Evolutionary conservation across 371 early-diverging fungal species (phyloP).

Genomic region (Mortierella sp.): DNA sequence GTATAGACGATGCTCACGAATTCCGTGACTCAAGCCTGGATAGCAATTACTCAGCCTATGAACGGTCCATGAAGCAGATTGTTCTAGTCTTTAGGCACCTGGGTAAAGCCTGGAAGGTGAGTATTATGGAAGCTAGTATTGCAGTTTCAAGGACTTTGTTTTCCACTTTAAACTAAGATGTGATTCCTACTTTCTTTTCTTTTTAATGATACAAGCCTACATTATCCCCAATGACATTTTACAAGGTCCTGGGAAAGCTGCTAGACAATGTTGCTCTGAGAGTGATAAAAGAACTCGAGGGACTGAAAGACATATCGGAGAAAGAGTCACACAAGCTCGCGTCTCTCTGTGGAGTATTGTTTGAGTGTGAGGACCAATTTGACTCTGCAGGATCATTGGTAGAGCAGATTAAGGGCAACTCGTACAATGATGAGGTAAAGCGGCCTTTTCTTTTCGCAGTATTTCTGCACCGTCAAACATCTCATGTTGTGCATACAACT

Average conservation of each 20-base stretch:
- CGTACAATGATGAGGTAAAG: conserved; percentile 49
- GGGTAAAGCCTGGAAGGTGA: conserved; percentile 60
- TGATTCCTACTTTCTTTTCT: background rate
- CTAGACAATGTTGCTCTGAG: conserved; percentile 60
- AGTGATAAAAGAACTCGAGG: conserved; percentile 68
- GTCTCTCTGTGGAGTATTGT: conserved; percentile 61
- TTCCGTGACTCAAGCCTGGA: conserved; percentile 66
- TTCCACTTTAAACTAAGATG: no score
- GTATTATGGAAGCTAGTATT: conserved; percentile 6
- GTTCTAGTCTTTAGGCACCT: conserved; percentile 62
- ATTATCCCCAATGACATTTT: conserved; percentile 57
- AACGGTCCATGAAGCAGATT: conserved; percentile 63
- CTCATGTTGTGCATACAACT: no score
- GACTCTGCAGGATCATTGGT: conserved; percentile 59
- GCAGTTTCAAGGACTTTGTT: background rate
- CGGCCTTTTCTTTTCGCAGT: background rate
- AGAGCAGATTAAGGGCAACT: conserved; percentile 55
- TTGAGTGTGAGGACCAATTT: conserved; percentile 66
- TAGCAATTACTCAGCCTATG: conserved; percentile 60
- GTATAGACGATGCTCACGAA: conserved; percentile 61
- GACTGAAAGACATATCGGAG: conserved; percentile 75
- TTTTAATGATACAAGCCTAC: conserved; percentile 36
- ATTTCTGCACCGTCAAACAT: background rate
- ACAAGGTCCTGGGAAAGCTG: conserved; percentile 59
- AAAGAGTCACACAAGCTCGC: conserved; percentile 77